Conservation (phyloP, 352 stramenopile genomes). For the Globisporangium iwayamae region DNA sequence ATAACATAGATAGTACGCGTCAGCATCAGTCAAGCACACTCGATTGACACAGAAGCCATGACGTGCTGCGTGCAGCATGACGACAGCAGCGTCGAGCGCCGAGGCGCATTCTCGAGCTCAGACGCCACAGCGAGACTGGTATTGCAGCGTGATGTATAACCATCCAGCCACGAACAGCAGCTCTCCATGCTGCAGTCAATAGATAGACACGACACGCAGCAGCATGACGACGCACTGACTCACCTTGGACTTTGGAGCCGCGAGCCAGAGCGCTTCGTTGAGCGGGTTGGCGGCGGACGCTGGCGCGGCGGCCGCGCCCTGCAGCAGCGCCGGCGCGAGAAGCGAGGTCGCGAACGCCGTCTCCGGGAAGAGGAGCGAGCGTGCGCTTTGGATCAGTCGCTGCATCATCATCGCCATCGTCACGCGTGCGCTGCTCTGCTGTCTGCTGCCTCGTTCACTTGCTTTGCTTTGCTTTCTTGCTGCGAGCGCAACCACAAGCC, state of each 20-base stretch:
- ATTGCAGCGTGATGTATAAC: not conserved
- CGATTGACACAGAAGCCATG: not conserved
- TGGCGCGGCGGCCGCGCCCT: slow-evolving; percentile 23
- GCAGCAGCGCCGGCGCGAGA: slow-evolving; percentile 35
- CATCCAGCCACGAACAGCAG: not conserved
- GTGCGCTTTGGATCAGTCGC: slow-evolving; percentile 62
- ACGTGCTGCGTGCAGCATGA: not conserved
- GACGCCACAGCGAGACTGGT: not conserved
- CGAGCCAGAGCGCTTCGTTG: slow-evolving; percentile 74
- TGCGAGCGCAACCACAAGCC: slow-evolving; percentile 7
- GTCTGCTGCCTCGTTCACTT: not conserved
- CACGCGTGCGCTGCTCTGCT: not conserved
- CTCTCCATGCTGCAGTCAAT: not conserved
- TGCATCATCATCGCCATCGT: slow-evolving; percentile 50
- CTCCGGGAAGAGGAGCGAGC: slow-evolving; percentile 52
- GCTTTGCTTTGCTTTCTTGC: slow-evolving; percentile 4
- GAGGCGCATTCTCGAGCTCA: not conserved
- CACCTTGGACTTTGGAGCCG: slow-evolving; percentile 87
- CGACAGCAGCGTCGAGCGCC: not conserved
- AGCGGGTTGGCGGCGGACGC: slow-evolving; percentile 47
- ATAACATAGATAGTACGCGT: not conserved
- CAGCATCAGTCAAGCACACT: not conserved
- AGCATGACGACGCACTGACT: slow-evolving; percentile 26
- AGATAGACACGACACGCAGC: too few species aligned
- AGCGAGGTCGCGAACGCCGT: slow-evolving; percentile 34